These are phyloP conservation scores for Metarhizium anisopliae DNA, from an alignment of 2,329 filamentous ascomycete species.

Conservation along the genomic window DNA sequence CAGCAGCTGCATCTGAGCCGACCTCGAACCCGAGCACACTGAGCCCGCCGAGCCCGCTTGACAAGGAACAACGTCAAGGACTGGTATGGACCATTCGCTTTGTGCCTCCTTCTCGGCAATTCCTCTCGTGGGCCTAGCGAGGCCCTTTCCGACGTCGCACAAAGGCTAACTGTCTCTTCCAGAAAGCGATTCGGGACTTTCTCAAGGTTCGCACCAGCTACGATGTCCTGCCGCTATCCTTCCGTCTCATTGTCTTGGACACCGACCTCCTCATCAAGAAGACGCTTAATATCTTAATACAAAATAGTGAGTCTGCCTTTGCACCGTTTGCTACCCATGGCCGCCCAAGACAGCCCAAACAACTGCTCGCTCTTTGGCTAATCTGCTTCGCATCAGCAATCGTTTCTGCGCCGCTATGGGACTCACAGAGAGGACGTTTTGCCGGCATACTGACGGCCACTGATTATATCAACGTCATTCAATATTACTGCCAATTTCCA, in stretches of 20 bases:
- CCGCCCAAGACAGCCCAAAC: not conserved
- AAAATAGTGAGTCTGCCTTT: conserved; percentile 63
- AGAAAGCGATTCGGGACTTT: conserved; percentile 91
- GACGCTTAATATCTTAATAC: conserved; percentile 87
- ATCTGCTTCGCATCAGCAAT: conserved; percentile 55
- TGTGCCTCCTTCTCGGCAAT: not conserved
- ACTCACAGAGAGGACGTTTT: conserved; percentile 86
- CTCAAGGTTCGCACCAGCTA: conserved; percentile 94
- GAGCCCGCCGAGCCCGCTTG: conserved; percentile 49
- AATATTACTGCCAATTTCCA: conserved; percentile 97
- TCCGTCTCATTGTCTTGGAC: conserved; percentile 91
- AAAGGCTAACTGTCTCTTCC: conserved; percentile 14
- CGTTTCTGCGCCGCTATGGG: conserved; percentile 94
- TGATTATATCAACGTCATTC: conserved; percentile 97
- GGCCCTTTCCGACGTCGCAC: not conserved
- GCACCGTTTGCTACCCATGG: not conserved
- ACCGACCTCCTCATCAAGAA: conserved; percentile 94
- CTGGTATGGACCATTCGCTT: conserved; percentile 43
- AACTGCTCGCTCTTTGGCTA: not conserved
- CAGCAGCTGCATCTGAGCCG: conserved; percentile 15
- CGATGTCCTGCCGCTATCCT: conserved; percentile 92
- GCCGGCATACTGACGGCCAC: conserved; percentile 90
- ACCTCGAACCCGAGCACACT: conserved; percentile 20
- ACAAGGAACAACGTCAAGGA: conserved; percentile 70
- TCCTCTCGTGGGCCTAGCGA: not conserved